phyloP scores from a whole-genome alignment of 495 filamentous ascomycete genomes.

The Penicillium robsamsonii region DNA sequence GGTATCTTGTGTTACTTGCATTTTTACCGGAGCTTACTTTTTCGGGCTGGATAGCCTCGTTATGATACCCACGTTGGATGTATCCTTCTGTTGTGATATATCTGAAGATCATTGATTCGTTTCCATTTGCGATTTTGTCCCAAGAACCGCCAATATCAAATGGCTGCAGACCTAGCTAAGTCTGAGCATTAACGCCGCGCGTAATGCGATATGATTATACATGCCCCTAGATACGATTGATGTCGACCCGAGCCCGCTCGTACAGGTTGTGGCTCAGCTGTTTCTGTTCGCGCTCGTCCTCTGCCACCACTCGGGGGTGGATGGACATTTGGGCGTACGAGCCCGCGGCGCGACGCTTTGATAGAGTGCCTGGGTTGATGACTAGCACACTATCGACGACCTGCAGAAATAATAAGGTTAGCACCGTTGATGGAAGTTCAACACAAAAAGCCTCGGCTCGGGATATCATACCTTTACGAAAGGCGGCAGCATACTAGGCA shows the following conservation, averaged over 20 bases:
- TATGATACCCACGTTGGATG: slow-evolving; percentile 13
- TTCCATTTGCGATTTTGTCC: slow-evolving; percentile 9
- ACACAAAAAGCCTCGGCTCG: neutral
- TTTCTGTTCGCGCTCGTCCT: slow-evolving; percentile 57
- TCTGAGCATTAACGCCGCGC: slow-evolving; percentile 24
- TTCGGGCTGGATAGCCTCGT: slow-evolving; percentile 9
- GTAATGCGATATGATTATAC: slow-evolving; percentile 30
- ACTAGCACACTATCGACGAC: slow-evolving; percentile 82
- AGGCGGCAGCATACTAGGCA: slow-evolving; percentile 77
- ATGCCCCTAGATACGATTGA: slow-evolving; percentile 64
- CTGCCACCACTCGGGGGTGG: slow-evolving; percentile 57
- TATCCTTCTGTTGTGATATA: neutral
- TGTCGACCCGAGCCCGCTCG: slow-evolving; percentile 79
- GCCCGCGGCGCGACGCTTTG: slow-evolving; percentile 74
- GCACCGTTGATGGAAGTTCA: neutral
- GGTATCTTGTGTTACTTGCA: neutral
- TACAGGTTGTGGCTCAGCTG: slow-evolving; percentile 71
- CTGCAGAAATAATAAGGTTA: slow-evolving; percentile 36
- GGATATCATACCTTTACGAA: slow-evolving; percentile 73
- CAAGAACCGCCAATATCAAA: slow-evolving; percentile 9
- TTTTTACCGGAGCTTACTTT: slow-evolving; percentile 7
- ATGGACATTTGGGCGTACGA: slow-evolving; percentile 78
- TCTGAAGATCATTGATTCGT: slow-evolving; percentile 25
- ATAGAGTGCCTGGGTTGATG: slow-evolving; percentile 85
- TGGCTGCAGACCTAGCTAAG: neutral